Percentiles rank a stretch among this genome's conserved stretches.
Evolutionary conservation across 495 filamentous ascomycete genomes (phyloP).

Genomic region (Annulohypoxylon nitens): DNA sequence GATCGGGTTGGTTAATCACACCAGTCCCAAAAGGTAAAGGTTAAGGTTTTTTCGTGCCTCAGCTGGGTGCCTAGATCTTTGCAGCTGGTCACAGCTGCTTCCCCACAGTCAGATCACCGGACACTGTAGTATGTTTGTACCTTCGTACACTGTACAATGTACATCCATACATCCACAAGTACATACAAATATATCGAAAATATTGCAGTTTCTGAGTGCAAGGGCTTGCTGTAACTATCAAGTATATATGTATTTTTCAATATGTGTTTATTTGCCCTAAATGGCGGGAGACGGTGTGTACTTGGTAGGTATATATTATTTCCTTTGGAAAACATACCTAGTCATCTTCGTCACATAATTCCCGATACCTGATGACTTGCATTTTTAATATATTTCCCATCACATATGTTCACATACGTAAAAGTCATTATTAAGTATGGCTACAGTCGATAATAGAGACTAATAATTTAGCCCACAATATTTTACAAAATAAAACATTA

Average conservation of each 20-base stretch:
- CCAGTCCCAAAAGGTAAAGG: conserved; percentile 33
- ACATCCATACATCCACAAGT: too few species aligned
- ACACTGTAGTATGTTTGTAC: neutral
- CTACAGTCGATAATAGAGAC: neutral
- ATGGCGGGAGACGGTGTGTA: neutral
- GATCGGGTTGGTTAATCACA: conserved; percentile 15
- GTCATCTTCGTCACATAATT: conserved; percentile 3
- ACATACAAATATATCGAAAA: too few species aligned
- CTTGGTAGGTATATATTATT: neutral
- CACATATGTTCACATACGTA: neutral
- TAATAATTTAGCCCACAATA: conserved; percentile 1
- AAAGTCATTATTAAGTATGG: neutral
- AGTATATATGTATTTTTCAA: neutral
- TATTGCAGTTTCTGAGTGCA: too few species aligned
- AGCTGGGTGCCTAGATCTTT: neutral
- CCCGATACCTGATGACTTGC: neutral
- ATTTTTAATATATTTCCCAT: neutral
- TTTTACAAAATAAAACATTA: neutral
- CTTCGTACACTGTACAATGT: neutral
- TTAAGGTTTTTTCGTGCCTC: conserved; percentile 27
- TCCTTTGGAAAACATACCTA: neutral
- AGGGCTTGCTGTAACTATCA: neutral
- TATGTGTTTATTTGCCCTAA: neutral
- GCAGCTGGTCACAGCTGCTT: conserved; percentile 5
- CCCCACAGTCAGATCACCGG: neutral